Base-by-base conservation (phyloP, 345 rosid species). In the Toxicodendron radicans region DNA sequence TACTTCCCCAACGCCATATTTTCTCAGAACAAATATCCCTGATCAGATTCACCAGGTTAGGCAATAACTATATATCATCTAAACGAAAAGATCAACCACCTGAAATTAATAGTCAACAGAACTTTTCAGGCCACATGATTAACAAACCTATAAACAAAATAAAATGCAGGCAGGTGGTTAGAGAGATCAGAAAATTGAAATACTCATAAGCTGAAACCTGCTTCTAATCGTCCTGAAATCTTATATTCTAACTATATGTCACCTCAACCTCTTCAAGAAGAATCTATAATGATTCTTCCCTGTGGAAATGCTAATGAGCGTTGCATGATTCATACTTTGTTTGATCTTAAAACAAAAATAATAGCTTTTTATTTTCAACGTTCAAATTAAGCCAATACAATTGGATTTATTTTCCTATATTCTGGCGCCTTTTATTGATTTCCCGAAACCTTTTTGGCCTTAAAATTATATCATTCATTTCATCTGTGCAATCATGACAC, bases 1-100 rank as follows among this genome's bases (percentile, higher is more conserved):
- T 85, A 85, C 64, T 81, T 91, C 58, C 86, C 91, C 73, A 78
- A 32, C 7, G 97, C 95, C 97, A 89, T 92, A 56, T 49, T 77
- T 35, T 72, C 52, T 68, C 30, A 16, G 13, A 51, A 59, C 75
- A 54, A 70, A 71, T 72, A 72, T 45, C 54, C 74, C 43, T 10
- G 58, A 53, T 78, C 60, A 81, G 66, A 78, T 61, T 48, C 66
- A 78, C 78, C 83, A 72, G 73, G 57, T 64, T 49, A 48, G 61
- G 67, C 68, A 74, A 51, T 41, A 24, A 79, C 68, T 64, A 49
- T 51, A 27, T 13, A 20, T 46, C 68, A 67, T 18, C 49, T 69
- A 73, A 18, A 53, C 41, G 48, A 48, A 58, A 64, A 65, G 33
- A 72, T 66, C 13, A 59, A 49, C 59, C 23, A 24, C 72, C 57